Evolutionary conservation across 768 basidiomycete genomes (phyloP).

Genomic region (Hypsizygus marmoreus): DNA sequence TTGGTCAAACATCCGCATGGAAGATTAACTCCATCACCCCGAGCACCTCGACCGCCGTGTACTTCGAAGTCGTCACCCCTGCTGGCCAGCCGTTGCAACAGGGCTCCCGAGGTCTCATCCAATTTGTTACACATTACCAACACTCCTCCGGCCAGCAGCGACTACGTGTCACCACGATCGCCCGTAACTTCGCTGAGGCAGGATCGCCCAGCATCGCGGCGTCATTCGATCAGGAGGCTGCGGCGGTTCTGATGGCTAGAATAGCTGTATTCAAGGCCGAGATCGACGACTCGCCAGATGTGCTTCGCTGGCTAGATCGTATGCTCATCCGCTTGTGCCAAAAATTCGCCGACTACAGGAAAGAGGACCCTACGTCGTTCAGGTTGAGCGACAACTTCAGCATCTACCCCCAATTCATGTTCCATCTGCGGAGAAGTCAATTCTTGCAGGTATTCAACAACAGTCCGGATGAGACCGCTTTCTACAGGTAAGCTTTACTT

Average conservation of each 20-base stretch:
- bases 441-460: constrained; percentile 99
- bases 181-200: constrained; percentile 96
- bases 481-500: constrained; percentile 76
- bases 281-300: constrained; percentile 96
- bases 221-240: constrained; percentile 97
- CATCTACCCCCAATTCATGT: constrained; percentile 99
- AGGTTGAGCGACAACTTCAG: constrained; percentile 93
- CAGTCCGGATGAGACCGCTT: constrained; percentile 98
- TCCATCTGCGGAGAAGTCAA: constrained; percentile 95
- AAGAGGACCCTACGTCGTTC: constrained; percentile 96
- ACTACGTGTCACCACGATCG: constrained; percentile 96
- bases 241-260: constrained; percentile 96
- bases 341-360: constrained; percentile 98
- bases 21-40: constrained; percentile 91
- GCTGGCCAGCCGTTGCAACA: constrained; percentile 91
- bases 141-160: constrained; percentile 95
- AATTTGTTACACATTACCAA: constrained; percentile 98
- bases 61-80: constrained; percentile 98
- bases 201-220: constrained; percentile 92
- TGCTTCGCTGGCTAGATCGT: constrained; percentile 94
- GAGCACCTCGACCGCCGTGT: constrained; percentile 85
- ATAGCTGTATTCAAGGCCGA: constrained; percentile 99
- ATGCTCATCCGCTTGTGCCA: constrained; percentile 99
- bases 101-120: constrained; percentile 91
- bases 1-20: constrained; percentile 98